These are phyloP conservation scores for Pythium rishiriense DNA, from an alignment of 352 stramenopile species.

Conservation along the genomic window DNA sequence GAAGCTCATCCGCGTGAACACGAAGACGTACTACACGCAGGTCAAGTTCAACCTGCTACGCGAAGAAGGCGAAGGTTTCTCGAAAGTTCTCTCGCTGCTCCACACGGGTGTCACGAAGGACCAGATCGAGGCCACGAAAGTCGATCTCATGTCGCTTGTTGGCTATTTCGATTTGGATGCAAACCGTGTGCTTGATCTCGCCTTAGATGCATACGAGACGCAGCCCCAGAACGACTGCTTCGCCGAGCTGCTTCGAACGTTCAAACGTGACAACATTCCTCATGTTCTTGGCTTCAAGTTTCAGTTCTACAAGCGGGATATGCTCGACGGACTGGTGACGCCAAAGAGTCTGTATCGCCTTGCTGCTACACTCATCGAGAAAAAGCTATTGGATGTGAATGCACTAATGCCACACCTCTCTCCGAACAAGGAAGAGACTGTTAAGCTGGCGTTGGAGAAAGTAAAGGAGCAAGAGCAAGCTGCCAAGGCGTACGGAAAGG, in stretches of 20 bases:
- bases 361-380: slow-evolving; percentile 85
- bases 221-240: slow-evolving; percentile 82
- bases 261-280: slow-evolving; percentile 79
- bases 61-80: slow-evolving; percentile 96
- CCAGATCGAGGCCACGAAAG: slow-evolving; percentile 68
- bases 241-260: slow-evolving; percentile 61
- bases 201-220: slow-evolving; percentile 92
- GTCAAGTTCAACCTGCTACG: slow-evolving; percentile 97
- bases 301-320: slow-evolving; percentile 82
- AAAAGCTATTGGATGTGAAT: slow-evolving; percentile 78
- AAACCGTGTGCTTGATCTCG: slow-evolving; percentile 94
- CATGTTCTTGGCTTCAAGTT: slow-evolving; percentile 95
- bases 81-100: slow-evolving; percentile 89
- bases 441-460: slow-evolving; percentile 40
- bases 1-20: slow-evolving; percentile 86
- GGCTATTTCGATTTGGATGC: slow-evolving; percentile 96
- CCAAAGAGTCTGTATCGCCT: slow-evolving; percentile 80
- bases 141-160: slow-evolving; percentile 75
- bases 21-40: slow-evolving; percentile 92
- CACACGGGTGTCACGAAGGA: slow-evolving; percentile 66
- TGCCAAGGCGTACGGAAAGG: slow-evolving; percentile 70
- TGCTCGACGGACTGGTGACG: slow-evolving; percentile 43
- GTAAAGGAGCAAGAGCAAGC: slow-evolving; percentile 55
- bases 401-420: slow-evolving; percentile 77
- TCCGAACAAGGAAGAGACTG: slow-evolving; percentile 62